A percentile compares a stretch with the other conserved stretches of the same genome.
Evolutionary conservation across 805 yeast species (phyloP).

Genomic region (Wickerhamiella sergipiensis): DNA sequence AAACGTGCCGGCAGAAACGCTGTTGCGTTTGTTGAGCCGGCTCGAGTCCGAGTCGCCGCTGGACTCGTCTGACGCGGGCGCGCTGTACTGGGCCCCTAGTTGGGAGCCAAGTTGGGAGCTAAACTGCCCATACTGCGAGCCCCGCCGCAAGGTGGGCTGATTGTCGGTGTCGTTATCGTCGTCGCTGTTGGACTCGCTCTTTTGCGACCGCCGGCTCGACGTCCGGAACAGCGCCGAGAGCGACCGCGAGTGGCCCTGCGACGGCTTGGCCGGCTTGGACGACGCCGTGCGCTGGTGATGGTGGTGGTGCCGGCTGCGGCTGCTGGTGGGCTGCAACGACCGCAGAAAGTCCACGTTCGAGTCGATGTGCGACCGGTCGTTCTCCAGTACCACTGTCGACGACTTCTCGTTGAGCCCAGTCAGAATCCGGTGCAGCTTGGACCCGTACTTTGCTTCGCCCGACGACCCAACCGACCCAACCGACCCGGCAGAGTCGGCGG

Average conservation of each 20-base stretch:
- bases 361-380: constrained; percentile 19
- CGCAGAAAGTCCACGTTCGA: constrained; percentile 27
- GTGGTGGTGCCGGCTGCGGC: background rate
- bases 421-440: constrained; percentile 22
- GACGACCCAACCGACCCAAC: too few relatives aligned
- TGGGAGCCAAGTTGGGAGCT: constrained; percentile 16
- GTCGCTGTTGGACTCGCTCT: background rate
- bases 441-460: constrained; percentile 9
- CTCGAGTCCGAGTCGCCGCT: background rate
- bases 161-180: background rate
- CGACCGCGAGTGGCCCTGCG: background rate
- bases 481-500: background rate
- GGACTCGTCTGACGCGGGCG: background rate
- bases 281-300: background rate
- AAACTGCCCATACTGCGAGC: background rate
- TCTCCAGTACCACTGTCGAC: constrained; percentile 23
- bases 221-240: background rate
- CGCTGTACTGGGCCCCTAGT: too few relatives aligned
- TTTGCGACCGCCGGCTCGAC: constrained; percentile 1
- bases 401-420: constrained; percentile 23
- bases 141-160: background rate
- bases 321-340: constrained; percentile 15
- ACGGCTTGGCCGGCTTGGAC: background rate
- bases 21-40: background rate
- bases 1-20: constrained; percentile 5